A percentile compares a stretch with the other conserved stretches of the same genome.
phyloP scores from a whole-genome alignment of 2,329 filamentous ascomycete genomes.

The Penicillium vulpinum region DNA sequence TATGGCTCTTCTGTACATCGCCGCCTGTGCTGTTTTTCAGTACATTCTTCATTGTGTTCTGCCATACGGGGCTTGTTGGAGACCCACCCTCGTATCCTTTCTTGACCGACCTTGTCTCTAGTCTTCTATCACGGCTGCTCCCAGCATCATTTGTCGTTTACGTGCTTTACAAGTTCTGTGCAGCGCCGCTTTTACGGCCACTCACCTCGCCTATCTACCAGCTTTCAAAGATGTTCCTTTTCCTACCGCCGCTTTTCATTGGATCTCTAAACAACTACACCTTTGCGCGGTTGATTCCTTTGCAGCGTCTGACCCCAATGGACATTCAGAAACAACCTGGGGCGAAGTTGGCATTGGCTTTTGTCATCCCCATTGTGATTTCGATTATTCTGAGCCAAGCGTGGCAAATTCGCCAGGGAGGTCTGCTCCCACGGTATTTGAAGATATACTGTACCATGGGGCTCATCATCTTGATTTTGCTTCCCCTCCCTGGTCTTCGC shows the following conservation, averaged over 20 bases:
- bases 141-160: constrained; percentile 85
- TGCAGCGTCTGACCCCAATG: constrained; percentile 85
- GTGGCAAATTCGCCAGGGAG: constrained; percentile 83
- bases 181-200: constrained; percentile 68
- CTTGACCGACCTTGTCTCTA: constrained; percentile 71
- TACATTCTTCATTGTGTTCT: constrained; percentile 78
- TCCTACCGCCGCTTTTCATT: constrained; percentile 87
- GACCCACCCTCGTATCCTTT: constrained; percentile 73
- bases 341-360: constrained; percentile 75
- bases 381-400: constrained; percentile 72
- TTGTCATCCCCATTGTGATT: constrained; percentile 71
- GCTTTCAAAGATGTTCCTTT: constrained; percentile 84
- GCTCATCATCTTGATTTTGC: constrained; percentile 65
- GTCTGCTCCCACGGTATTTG: constrained; percentile 73
- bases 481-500: constrained; percentile 72
- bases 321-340: constrained; percentile 88
- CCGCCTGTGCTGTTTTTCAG: constrained; percentile 82
- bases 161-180: constrained; percentile 82
- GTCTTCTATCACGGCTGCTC: constrained; percentile 76
- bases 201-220: constrained; percentile 65
- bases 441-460: constrained; percentile 73
- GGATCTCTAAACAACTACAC: constrained; percentile 94
- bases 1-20: constrained; percentile 80
- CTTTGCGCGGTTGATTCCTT: constrained; percentile 81
- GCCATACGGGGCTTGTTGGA: constrained; percentile 84